Percentiles rank a stretch among this genome's conserved stretches.
phyloP scores from a whole-genome alignment of 495 filamentous ascomycete genomes.

The Jackrogersella multiformis region DNA sequence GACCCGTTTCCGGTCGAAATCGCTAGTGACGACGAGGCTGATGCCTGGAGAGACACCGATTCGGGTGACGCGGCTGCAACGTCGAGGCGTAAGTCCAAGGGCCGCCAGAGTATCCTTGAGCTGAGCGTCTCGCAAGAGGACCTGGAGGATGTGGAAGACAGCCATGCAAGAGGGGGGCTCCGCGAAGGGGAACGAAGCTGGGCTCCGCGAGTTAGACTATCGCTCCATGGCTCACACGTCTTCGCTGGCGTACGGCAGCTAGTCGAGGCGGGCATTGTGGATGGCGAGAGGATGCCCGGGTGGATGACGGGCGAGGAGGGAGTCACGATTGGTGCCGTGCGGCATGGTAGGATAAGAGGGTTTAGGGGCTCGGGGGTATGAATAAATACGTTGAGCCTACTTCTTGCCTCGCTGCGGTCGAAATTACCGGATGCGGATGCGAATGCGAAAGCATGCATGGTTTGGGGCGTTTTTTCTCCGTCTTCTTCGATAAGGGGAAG shows the following conservation, averaged over 20 bases:
- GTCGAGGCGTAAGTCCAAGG: constrained; percentile 26
- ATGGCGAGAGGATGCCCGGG: constrained; percentile 80
- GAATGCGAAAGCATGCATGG: constrained; percentile 9
- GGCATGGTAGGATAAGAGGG: constrained; percentile 65
- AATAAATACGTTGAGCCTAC: constrained; percentile 30
- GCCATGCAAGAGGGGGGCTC: constrained; percentile 16
- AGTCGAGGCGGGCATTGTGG: constrained; percentile 75
- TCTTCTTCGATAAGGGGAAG: no score
- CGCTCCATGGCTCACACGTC: constrained; percentile 79
- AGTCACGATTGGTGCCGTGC: constrained; percentile 75
- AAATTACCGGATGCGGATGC: constrained; percentile 13
- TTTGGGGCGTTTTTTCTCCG: constrained; percentile 7
- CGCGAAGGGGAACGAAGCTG: constrained; percentile 51
- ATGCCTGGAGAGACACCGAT: constrained; percentile 46
- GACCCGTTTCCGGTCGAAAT: constrained; percentile 61
- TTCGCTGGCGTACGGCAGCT: constrained; percentile 80
- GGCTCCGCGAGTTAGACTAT: constrained; percentile 68
- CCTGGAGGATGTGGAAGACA: constrained; percentile 43
- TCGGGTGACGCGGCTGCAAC: constrained; percentile 47
- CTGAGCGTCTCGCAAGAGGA: constrained; percentile 35
- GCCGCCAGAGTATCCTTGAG: constrained; percentile 48
- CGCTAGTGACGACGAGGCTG: constrained; percentile 25
- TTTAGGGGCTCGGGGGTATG: constrained; percentile 58
- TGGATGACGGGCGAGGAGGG: constrained; percentile 93
- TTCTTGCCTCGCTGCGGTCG: neutral